Base-by-base conservation (phyloP, 169 alveolate genomes). In the Eimeria praecox region DNA sequence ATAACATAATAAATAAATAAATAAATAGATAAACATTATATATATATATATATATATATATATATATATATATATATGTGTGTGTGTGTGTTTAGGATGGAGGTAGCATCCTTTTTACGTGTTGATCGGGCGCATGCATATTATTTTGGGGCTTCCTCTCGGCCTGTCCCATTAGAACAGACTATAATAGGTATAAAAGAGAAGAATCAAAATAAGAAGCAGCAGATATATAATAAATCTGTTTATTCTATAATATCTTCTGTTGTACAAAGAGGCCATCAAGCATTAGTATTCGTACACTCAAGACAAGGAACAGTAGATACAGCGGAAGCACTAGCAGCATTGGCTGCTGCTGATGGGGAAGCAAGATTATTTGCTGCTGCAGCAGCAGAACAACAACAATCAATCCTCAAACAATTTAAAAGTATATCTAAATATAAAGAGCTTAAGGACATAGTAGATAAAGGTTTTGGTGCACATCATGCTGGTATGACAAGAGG, bases 151-250 rank as follows among this genome's bases (percentile, higher is more conserved):
- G 80, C 95, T 14, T 66, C 66, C 24, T 62, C 73, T 96, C 97
- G 99, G 54, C 99, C 99, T 24, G 99, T 99, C 30, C 99, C 99
- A 8, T 96, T 99, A 96, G 99, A 99, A 94, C 99, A 99, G 96
- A 69, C 99, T 97, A 97, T 89, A 30, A 98, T 99, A 14, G 99
- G 99, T 42, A 96, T 99, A 30, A 99, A 98, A 96, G 40, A 44
- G 35, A 27, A 99, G 98, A 96, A 80, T 38, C 14, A 99, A 98
- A 95, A 99, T 40, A 98, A 97, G 95, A 97, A 99, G 97, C 95
- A 98, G 95, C 97, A 98, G 52, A 14, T 24, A 24, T 1, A 80
- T 62, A 35, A 99, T 96, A 99, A 99, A 80, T 95, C 99, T 24
- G 97, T 99, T 49, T 99, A 98, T 97, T 99, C 99, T 38, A 98